Percentiles rank a stretch among this genome's conserved stretches.
These are phyloP conservation scores for Phytophthora sp. DNA, from an alignment of 352 stramenopile genomes.

Conservation along the genomic window DNA sequence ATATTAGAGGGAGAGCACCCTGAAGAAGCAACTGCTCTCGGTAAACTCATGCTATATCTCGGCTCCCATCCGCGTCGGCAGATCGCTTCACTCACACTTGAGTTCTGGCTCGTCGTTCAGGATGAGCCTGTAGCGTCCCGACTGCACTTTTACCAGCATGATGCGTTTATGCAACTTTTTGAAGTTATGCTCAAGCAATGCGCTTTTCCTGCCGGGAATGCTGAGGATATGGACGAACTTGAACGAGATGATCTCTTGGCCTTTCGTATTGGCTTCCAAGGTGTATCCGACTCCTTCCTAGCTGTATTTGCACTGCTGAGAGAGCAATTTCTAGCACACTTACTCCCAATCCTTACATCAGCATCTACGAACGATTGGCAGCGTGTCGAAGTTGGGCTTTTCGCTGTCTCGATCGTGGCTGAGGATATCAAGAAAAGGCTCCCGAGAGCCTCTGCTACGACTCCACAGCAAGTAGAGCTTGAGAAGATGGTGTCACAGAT, in stretches of 20 bases:
- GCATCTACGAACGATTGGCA: conserved; percentile 46
- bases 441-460: conserved; percentile 15
- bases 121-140: conserved; percentile 70
- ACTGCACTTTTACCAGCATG: conserved; percentile 56
- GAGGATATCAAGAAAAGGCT: conserved; percentile 70
- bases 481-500: conserved; percentile 55
- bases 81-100: conserved; percentile 74
- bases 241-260: conserved; percentile 64
- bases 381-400: conserved; percentile 59
- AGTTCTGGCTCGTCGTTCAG: conserved; percentile 78
- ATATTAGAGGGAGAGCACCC: conserved; percentile 52
- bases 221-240: conserved; percentile 60
- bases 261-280: conserved; percentile 67
- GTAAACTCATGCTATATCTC: conserved; percentile 66
- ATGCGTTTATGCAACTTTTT: conserved; percentile 63
- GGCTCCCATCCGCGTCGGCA: conserved; percentile 63
- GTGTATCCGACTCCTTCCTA: conserved; percentile 60
- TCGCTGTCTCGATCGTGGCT: conserved; percentile 57
- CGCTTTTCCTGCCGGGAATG: conserved; percentile 44
- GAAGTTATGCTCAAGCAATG: conserved; percentile 68
- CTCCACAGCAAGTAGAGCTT: conserved; percentile 31
- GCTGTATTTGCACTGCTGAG: conserved; percentile 62
- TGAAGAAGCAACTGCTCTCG: conserved; percentile 51
- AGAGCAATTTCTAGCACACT: conserved; percentile 49
- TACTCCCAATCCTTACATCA: conserved; percentile 38